These are phyloP conservation scores for Peronosclerospora sorghi DNA, from an alignment of 352 stramenopile species.

Conservation along the genomic window DNA sequence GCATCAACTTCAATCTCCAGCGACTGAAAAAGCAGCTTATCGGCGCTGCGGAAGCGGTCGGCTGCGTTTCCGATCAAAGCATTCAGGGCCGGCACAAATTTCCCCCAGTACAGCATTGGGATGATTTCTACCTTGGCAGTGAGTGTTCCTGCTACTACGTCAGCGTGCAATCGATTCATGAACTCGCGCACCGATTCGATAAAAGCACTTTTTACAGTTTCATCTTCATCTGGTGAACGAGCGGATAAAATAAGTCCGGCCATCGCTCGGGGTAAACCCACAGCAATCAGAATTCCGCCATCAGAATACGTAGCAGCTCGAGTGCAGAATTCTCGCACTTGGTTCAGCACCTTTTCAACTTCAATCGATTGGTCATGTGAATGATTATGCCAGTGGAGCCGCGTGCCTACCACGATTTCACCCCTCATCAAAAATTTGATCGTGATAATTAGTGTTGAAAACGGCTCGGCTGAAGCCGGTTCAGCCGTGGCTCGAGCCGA, in stretches of 20 bases:
- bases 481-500: no score
- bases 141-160: slow-evolving; percentile 8
- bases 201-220: slow-evolving; percentile 20
- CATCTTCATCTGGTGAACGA: slow-evolving; percentile 1
- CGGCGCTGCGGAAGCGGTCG: slow-evolving; percentile 33
- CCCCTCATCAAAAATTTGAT: no score
- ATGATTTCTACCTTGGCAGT: slow-evolving; percentile 51
- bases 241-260: slow-evolving; percentile 1
- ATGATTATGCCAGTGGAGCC: slow-evolving; percentile 67
- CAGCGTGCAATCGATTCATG: slow-evolving; percentile 21
- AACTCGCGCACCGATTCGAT: slow-evolving; percentile 30
- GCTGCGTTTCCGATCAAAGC: slow-evolving; percentile 75
- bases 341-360: slow-evolving; percentile 27
- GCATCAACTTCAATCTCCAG: slow-evolving; percentile 78
- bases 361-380: slow-evolving; percentile 30
- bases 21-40: slow-evolving; percentile 82
- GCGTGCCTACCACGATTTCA: slow-evolving; percentile 40
- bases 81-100: slow-evolving; percentile 93
- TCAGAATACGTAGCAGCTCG: slow-evolving; percentile 39
- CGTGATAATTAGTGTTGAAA: no score
- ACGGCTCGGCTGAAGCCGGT: no score
- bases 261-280: slow-evolving; percentile 23
- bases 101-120: slow-evolving; percentile 89
- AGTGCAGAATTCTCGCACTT: slow-evolving; percentile 39
- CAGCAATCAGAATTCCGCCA: slow-evolving; percentile 40